Conservation (phyloP, 192 early-diverging fungal genomes). For the Backusella circina region DNA sequence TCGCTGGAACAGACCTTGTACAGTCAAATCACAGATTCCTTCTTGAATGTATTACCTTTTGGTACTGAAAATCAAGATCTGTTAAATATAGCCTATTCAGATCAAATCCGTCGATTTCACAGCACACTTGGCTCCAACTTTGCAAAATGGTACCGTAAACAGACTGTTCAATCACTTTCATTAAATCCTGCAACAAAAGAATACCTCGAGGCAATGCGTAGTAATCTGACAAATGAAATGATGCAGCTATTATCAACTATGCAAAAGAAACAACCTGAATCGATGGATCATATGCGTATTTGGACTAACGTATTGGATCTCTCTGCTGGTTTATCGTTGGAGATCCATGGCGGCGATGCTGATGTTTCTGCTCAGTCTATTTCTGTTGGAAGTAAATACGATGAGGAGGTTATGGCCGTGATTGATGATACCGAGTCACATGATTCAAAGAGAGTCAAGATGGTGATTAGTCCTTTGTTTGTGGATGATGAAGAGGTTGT, state of each 20-base stretch:
- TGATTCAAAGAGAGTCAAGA: slow-evolving; percentile 23
- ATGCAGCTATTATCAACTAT: slow-evolving; percentile 2
- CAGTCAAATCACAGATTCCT: slow-evolving; percentile 14
- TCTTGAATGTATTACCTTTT: slow-evolving; percentile 32
- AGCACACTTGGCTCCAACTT: slow-evolving; percentile 31
- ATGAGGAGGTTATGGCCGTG: slow-evolving; percentile 33
- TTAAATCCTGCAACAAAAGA: slow-evolving; percentile 36
- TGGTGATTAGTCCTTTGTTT: slow-evolving; percentile 31
- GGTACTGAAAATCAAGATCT: slow-evolving; percentile 32
- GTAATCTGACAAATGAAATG: slow-evolving; percentile 6
- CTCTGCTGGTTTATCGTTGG: slow-evolving; percentile 22
- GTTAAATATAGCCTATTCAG: slow-evolving; percentile 35
- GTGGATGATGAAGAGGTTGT: slow-evolving; percentile 33
- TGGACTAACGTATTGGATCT: slow-evolving; percentile 25
- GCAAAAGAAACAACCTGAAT: background rate
- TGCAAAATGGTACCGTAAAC: slow-evolving; percentile 37
- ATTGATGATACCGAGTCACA: slow-evolving; percentile 8
- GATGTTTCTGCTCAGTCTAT: slow-evolving; percentile 34
- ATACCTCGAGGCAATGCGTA: slow-evolving; percentile 27
- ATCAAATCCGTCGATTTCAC: slow-evolving; percentile 35
- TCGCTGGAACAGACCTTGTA: slow-evolving; percentile 25
- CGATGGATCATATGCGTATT: background rate
- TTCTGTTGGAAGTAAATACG: slow-evolving; percentile 19
- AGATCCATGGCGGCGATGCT: slow-evolving; percentile 33
- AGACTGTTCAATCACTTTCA: slow-evolving; percentile 34